phyloP scores from a whole-genome alignment of 257 asterid genomes.

The Solanum clarkiae region DNA sequence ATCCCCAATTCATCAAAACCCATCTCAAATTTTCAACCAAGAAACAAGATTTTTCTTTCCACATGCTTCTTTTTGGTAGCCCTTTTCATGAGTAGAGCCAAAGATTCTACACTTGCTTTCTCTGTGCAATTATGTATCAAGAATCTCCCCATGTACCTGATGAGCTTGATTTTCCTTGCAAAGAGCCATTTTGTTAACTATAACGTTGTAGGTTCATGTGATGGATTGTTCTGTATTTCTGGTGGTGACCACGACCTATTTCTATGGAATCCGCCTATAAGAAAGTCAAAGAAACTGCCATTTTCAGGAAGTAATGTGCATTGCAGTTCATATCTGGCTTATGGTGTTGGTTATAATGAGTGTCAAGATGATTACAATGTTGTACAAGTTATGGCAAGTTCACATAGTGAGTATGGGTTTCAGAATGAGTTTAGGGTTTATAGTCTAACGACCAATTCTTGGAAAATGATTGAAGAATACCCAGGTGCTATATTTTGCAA shows the following conservation, averaged over 20 bases:
- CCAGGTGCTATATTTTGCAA: not conserved
- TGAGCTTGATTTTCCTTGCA: not conserved
- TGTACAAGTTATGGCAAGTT: not conserved
- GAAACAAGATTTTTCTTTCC: not conserved
- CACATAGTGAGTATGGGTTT: not conserved
- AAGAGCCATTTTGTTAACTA: not conserved
- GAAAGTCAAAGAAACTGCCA: not conserved
- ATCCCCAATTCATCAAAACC: conserved; percentile 19
- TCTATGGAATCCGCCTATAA: not conserved
- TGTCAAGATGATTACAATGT: not conserved
- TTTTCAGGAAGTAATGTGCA: not conserved
- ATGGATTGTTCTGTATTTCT: not conserved
- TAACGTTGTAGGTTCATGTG: not conserved
- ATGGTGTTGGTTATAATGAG: not conserved
- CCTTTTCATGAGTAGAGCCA: not conserved
- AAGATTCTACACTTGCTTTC: not conserved
- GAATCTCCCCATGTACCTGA: not conserved
- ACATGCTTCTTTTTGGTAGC: not conserved
- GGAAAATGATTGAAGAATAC: not conserved
- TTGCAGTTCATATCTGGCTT: not conserved
- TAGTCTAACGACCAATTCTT: not conserved
- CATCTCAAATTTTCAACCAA: conserved; percentile 12
- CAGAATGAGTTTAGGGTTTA: not conserved
- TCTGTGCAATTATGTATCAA: not conserved
- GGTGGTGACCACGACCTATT: not conserved